Base-by-base conservation (phyloP, 2,329 filamentous ascomycete genomes). In the Xylogone sp. region DNA sequence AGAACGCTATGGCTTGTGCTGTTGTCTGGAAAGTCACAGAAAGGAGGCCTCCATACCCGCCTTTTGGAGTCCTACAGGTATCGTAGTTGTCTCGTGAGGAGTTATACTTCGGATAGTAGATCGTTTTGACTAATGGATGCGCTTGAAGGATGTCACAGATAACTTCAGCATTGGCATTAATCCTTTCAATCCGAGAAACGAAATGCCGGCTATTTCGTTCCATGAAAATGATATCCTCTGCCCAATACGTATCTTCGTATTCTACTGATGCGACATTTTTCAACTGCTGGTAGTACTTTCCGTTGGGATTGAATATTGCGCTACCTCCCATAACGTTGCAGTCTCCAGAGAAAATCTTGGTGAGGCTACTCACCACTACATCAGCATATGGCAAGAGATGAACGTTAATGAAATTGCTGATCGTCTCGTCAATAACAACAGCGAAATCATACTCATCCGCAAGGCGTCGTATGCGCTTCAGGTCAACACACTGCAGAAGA, bases 291-390 rank as follows among this genome's bases (percentile, higher is more conserved):
- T 96, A 96, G 70, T 86, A 87, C 44, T 73, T 82, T n/a, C 84
- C 75, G 51, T 84, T 80, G 0, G 81, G 81, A 62, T 86, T 86
- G 44, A 86, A 66, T 49, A 86, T 81, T 44, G 78, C 72, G 57
- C 86, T 88, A 51, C 94, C 94, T 53, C 92, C 94, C 93, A 97
- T 97, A 59, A 99, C 94, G 68, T 99, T 97, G 68, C 90, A 94
- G 70, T 97, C 94, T 47, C 94, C 94, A 51, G 90, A 96, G 72
- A 99, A 99, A 49, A 97, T 87, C 69, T 99, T 99, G 46, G 94
- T 97, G 53, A 99, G 76, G 66, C 90, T 96, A 75, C 90, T 96
- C 51, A 96, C 93, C 4, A 97, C 89, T 16, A 97, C 78, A 69
- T 99, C 94, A 53, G 90, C 89, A 65, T 86, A 88, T 2, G 87